Conservation (phyloP, 2,329 filamentous ascomycete species). For the Penicillium janthinellum region DNA sequence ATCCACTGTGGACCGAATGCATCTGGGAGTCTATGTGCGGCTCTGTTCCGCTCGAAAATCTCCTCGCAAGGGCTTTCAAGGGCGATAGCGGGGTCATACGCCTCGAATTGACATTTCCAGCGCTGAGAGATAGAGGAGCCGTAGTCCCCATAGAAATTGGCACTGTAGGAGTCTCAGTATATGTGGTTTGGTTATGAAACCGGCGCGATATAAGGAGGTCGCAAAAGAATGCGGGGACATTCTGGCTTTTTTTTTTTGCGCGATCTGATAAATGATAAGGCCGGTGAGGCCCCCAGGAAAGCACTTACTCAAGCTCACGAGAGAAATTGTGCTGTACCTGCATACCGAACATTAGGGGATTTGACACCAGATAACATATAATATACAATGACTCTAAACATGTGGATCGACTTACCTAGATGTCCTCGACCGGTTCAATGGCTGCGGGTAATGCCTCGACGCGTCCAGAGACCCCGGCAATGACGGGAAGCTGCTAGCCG, state of each 20-base stretch:
- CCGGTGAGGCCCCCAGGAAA: slow-evolving; percentile 5
- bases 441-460: slow-evolving; percentile 5
- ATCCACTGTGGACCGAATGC: slow-evolving; percentile 7
- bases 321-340: slow-evolving; percentile 7
- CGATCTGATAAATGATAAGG: slow-evolving; percentile 20
- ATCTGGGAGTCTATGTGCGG: slow-evolving; percentile 16
- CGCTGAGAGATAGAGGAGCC: not conserved
- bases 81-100: slow-evolving; percentile 12
- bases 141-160: slow-evolving; percentile 5
- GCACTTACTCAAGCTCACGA: slow-evolving; percentile 17
- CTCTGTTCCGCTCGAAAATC: slow-evolving; percentile 22
- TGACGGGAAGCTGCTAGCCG: slow-evolving; percentile 7
- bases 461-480: slow-evolving; percentile 12
- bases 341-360: not conserved
- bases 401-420: slow-evolving; percentile 13
- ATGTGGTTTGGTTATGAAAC: not conserved
- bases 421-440: slow-evolving; percentile 8
- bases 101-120: slow-evolving; percentile 13
- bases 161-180: slow-evolving; percentile 16
- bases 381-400: not conserved
- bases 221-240: slow-evolving; percentile 13
- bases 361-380: not conserved
- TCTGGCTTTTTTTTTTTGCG: slow-evolving; percentile 11
- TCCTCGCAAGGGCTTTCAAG: slow-evolving; percentile 15
- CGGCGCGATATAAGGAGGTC: not conserved